Evolutionary conservation across 1,284 basidiomycete genomes (phyloP), one percentile per base, ranked within the genome.

Genomic region (Lentinus polychrous): DNA sequence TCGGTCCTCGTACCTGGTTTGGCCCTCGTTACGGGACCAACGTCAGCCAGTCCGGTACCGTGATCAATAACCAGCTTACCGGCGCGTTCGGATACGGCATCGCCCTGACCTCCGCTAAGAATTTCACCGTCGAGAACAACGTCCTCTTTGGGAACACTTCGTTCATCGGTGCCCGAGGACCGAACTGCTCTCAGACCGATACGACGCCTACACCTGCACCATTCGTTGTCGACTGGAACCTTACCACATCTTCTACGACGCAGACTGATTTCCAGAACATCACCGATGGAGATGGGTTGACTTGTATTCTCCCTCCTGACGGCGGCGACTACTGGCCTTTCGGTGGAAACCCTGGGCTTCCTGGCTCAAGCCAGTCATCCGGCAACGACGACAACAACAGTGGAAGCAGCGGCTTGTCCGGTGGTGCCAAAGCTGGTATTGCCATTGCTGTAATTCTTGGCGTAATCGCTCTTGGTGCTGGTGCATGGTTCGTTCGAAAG

Each of bases 1-100:
- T 91, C 32, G 89, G 88, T 4, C 87, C 88, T 8, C 76, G 78
- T 15, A 80, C 79, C 3, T 92, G 89, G 89, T 91, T 89, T 54
- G 83, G 81, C 1, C 66, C 77, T 53, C 63, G 68, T 49, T 87
- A 75, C 57, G 73, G 73, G 32, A 71, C 68, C 46, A 86, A 86
- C 57, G 72, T 81, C 53, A 81, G 76, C 56, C 63, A 56, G 20
- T 80, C 79, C 37, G 88, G 78, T 6, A 72, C 70, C 1, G 80
- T 92, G 15, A 58, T 69, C 24, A 69, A 81, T 63, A 93, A 94
- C 66, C 63, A 66, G 22, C 68, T 92, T 43, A 76, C 78, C 8
- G 89, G 89, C 8, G 86, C 84, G 10, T 86, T 87, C 55, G 79
- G 78, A 44, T 86, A 80, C 58, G 81, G 72, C 41, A 78, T 89